Base-by-base conservation (phyloP, 2,329 filamentous ascomycete genomes). In the Monilinia fructicola region DNA sequence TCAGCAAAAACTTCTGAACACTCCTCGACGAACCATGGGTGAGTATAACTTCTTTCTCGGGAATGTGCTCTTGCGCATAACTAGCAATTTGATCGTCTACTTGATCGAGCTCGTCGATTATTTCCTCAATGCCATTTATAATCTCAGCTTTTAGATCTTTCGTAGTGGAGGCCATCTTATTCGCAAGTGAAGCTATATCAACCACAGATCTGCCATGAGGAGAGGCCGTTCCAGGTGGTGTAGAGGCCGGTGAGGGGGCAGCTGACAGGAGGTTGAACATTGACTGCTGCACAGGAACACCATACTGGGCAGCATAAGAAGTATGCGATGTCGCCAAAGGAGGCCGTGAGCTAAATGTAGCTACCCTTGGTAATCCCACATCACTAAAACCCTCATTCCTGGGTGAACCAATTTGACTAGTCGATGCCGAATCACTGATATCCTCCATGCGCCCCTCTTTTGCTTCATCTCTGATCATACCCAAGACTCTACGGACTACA, bases 21-120 rank as follows among this genome's bases (percentile, higher is more conserved):
- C 92, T 96, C 44, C 87, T 85, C 0, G 92, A 94, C 1, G 93
- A 92, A 54, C 91, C 91, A 77, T 97, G 90, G 11, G 93, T 93
- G 69, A 99, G 86, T 69, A 99, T 91, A 73, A 93, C 90, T 78
- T 99, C 94, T 75, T 94, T 93, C 1, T 92, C 91, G 76, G 96
- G 92, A 70, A 99, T 96, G 78, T 97, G 91, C 58, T 96, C 91
- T 70, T 96, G 90, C 2, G 93, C 91, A 71, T 93, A 90, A 28
- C 88, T 87, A 2, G 94, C 91, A 73, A 99, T 96, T 78, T 97
- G 93, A 75, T 96, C 92, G 76, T 97, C 95, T 10, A 93, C 93
- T 76, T 94, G 90, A 71, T 90, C 90, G 66, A 99, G 88, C 79
- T 99, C 95, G 75, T 99, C 95, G 78, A 96, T 91, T 68, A 99